Base-by-base conservation (phyloP, 208 protist genomes). In the Trypanosomatidae sp. region DNA sequence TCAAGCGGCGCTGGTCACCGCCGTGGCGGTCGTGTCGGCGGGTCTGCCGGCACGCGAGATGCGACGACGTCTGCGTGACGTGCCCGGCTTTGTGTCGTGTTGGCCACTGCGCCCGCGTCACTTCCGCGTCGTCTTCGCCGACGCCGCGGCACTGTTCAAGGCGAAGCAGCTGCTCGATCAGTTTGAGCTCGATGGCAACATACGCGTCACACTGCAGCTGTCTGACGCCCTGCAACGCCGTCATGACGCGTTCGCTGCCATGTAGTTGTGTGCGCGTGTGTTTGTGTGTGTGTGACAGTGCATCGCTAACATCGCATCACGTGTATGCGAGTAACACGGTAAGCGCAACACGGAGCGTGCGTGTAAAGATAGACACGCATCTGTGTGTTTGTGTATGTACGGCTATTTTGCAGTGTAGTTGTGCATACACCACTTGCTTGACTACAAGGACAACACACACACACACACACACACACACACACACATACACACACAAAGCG, bases 161-260 rank as follows among this genome's bases (percentile, higher is more conserved):
- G 82, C 82, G 33, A 91, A 91, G 59, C 52, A 81, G 45, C 64
- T 91, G 26, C 66, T 91, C 3, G 77, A 87, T 48, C 71, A 91
- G 61, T 88, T 91, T 43, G 71, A 73, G 26, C 48, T 85, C 16
- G 74, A 71, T 6, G 40, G 61, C 0, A 59, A 66, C 20, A 44
- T 91, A 48, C 73, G 82, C n/a, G 69, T 91, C 4, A 49, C 57
- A 2, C 53, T 91, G 13, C 59, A 50, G 38, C 43, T 91, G 15
- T 66, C 74, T 11, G 82, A 88, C 33, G 23, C 37, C 10, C 56
- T 70, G 7, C 27, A 56, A 2, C 59, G 60, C 13, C 26, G 48
- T 18, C 67, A 71, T 54, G 35, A 32, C 6, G 68, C 67, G 1
- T 72, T 35, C 30, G 11, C n/a, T 35, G 30, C 30, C 30, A n/a